A percentile compares a stretch with the other conserved stretches of the same genome.
These are phyloP conservation scores for Abortiporus biennis DNA, from an alignment of 1,284 basidiomycete genomes.

Conservation along the genomic window DNA sequence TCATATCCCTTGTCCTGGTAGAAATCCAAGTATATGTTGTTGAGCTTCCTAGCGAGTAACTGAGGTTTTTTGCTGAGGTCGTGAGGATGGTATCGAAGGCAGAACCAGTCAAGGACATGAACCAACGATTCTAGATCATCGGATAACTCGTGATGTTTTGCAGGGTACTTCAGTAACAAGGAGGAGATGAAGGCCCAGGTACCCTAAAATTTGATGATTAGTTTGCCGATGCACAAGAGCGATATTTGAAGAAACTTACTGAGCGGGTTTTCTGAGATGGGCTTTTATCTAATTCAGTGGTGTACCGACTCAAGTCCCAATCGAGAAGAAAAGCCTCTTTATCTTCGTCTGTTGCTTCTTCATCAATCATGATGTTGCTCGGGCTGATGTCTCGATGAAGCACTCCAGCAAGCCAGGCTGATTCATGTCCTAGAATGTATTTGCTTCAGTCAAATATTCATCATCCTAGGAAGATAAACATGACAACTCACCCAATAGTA, in stretches of 20 bases:
- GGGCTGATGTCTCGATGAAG: slow-evolving; percentile 5
- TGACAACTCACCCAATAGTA: neutral
- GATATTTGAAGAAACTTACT: neutral
- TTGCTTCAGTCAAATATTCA: neutral
- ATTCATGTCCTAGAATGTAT: neutral
- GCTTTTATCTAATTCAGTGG: too few species aligned
- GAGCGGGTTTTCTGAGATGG: neutral
- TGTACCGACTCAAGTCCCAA: slow-evolving; percentile 2
- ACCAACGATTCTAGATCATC: slow-evolving; percentile 6
- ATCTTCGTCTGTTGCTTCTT: neutral
- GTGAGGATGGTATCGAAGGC: slow-evolving; percentile 2
- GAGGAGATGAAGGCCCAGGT: slow-evolving; percentile 5
- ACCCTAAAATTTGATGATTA: neutral
- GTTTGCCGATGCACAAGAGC: neutral
- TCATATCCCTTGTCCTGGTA: neutral
- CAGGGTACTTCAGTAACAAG: neutral
- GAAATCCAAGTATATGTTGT: neutral
- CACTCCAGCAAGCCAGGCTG: neutral
- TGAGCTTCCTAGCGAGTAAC: neutral
- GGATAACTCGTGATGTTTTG: slow-evolving; percentile 1
- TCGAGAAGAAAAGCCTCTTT: slow-evolving; percentile 1
- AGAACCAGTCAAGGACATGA: slow-evolving; percentile 2
- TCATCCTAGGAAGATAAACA: neutral
- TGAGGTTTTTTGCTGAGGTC: neutral
- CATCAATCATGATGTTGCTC: slow-evolving; percentile 1